These are phyloP conservation scores for Dispira parvispora DNA, from an alignment of 192 early-diverging fungal species.

Conservation along the genomic window DNA sequence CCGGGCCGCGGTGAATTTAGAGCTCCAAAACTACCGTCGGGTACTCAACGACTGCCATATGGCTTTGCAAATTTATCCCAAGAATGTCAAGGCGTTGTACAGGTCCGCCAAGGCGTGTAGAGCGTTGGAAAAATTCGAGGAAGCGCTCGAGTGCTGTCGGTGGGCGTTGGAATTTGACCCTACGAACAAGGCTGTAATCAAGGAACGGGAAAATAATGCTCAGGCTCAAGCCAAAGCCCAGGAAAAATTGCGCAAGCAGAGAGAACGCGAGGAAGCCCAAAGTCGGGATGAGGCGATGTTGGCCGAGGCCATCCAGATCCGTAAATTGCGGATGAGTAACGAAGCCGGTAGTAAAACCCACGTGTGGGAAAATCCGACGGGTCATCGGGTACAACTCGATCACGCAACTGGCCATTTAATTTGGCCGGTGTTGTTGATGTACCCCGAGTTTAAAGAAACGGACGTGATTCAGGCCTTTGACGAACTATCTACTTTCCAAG, in stretches of 20 bases:
- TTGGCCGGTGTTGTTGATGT: conserved; percentile 83
- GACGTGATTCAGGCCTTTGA: conserved; percentile 77
- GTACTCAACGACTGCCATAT: conserved; percentile 80
- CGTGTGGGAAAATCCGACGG: conserved; percentile 23
- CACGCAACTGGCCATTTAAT: conserved; percentile 36
- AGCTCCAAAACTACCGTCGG: conserved; percentile 66
- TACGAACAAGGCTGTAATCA: conserved; percentile 26
- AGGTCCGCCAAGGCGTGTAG: conserved; percentile 70
- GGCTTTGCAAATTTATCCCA: conserved; percentile 58
- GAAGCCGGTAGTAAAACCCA: not conserved
- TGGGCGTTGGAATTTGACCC: conserved; percentile 53
- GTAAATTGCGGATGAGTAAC: conserved; percentile 17
- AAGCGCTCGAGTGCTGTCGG: conserved; percentile 75
- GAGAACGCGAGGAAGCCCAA: conserved; percentile 24
- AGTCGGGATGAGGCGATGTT: conserved; percentile 28
- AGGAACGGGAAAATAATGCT: conserved; percentile 10
- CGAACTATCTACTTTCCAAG: conserved; percentile 64
- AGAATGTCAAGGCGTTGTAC: conserved; percentile 86
- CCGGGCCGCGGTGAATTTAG: conserved; percentile 82
- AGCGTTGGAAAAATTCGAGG: conserved; percentile 59
- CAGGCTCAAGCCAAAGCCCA: conserved; percentile 13
- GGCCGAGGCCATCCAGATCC: conserved; percentile 30
- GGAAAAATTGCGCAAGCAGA: conserved; percentile 18
- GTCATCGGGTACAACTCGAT: conserved; percentile 40
- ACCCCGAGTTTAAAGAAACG: conserved; percentile 82